These are phyloP conservation scores for Aspergillus bertholletiae DNA, from an alignment of 495 filamentous ascomycete species.

Conservation along the genomic window DNA sequence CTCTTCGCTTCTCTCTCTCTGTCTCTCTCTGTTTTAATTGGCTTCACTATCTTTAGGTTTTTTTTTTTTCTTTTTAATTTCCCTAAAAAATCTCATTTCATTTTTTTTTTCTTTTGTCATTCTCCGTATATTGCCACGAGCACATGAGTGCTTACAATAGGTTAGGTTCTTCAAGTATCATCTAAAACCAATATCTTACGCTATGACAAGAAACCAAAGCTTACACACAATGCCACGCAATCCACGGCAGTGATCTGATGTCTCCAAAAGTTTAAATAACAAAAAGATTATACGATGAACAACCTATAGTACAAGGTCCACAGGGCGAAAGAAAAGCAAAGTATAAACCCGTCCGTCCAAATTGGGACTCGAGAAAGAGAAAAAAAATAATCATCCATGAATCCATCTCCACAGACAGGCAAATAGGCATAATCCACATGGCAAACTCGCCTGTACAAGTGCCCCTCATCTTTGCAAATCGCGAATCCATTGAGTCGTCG, in stretches of 20 bases:
- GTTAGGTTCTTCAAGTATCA: too few species aligned
- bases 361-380: background rate
- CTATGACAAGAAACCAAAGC: background rate
- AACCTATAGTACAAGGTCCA: conserved; percentile 3
- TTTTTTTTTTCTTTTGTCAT: too few species aligned
- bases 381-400: background rate
- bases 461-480: background rate
- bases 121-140: too few species aligned
- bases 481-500: conserved; percentile 11
- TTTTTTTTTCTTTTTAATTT: too few species aligned
- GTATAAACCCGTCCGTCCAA: conserved; percentile 5
- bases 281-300: background rate
- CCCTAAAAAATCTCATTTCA: too few species aligned
- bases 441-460: background rate
- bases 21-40: too few species aligned
- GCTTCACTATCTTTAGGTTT: too few species aligned
- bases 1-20: too few species aligned
- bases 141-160: too few species aligned
- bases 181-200: too few species aligned
- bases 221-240: background rate
- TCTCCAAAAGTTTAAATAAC: background rate
- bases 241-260: background rate
- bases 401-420: background rate
- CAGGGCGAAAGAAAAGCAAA: background rate
- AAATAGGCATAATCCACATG: background rate